These are phyloP conservation scores for Purpureocillium lavendulum DNA, from an alignment of 2,329 filamentous ascomycete species.

Conservation along the genomic window DNA sequence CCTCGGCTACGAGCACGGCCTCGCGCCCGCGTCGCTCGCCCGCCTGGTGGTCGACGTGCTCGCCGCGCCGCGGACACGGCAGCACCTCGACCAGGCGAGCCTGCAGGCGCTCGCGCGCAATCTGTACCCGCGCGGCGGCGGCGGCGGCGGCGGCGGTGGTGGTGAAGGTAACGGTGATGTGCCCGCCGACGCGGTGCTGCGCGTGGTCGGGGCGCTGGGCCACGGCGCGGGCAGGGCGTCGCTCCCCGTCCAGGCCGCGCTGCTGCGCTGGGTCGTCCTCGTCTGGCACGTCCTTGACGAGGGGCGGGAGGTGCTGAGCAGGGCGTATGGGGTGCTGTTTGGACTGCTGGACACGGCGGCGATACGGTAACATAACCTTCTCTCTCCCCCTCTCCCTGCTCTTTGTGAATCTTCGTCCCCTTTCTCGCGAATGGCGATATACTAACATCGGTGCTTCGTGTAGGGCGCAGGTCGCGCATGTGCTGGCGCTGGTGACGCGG, in stretches of 20 bases:
- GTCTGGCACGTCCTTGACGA: conserved; percentile 61
- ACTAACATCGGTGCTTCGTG: too few species aligned
- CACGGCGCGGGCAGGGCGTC: conserved; percentile 70
- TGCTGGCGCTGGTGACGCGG: conserved; percentile 70
- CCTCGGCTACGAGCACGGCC: conserved; percentile 58
- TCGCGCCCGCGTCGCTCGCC: conserved; percentile 51
- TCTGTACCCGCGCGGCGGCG: conserved; percentile 61
- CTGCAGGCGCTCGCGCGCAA: conserved; percentile 61
- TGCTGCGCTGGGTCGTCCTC: conserved; percentile 73
- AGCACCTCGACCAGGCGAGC: conserved; percentile 67
- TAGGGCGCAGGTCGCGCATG: conserved; percentile 59
- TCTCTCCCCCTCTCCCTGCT: accelerated
- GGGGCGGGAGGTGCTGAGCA: conserved; percentile 52
- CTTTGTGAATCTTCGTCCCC: too few species aligned
- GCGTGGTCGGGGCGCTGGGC: conserved; percentile 65
- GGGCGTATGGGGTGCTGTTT: conserved; percentile 69
- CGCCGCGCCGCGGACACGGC: conserved; percentile 54
- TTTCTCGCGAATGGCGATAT: too few species aligned
- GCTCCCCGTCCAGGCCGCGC: conserved; percentile 57
- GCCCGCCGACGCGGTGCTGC: conserved; percentile 47
- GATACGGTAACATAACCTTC: conserved; percentile 55
- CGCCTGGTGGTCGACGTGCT: conserved; percentile 61
- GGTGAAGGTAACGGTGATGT: conserved; percentile 30
- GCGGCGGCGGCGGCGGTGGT: conserved; percentile 33
- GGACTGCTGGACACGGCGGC: conserved; percentile 74